Percentiles rank a stretch among this genome's conserved stretches.
phyloP scores from a whole-genome alignment of 768 basidiomycete species.

The Boletus patriciae region DNA sequence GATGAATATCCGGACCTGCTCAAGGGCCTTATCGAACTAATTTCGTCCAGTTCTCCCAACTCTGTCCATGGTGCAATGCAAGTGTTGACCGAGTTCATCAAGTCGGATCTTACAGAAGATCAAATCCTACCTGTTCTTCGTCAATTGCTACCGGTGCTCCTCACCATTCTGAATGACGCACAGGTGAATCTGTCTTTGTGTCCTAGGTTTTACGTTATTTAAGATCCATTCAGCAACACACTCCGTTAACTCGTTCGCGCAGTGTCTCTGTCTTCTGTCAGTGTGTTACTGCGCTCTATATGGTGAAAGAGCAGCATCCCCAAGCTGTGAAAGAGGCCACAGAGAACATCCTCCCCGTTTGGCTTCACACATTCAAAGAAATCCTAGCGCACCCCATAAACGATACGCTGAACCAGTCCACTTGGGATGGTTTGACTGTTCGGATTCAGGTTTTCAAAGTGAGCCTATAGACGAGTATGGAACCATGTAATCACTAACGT shows the following conservation, averaged over 20 bases:
- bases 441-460: constrained; percentile 87
- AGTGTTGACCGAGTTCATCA: constrained; percentile 92
- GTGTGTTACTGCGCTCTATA: constrained; percentile 85
- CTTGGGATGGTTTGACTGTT: constrained; percentile 83
- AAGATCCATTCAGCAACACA: constrained; percentile 51
- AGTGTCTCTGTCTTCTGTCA: constrained; percentile 88
- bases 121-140: constrained; percentile 92
- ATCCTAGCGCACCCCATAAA: constrained; percentile 62
- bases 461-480: constrained; percentile 8
- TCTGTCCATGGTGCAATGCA: constrained; percentile 96
- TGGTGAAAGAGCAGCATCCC: constrained; percentile 93
- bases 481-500: constrained; percentile 1
- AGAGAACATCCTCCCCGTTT: constrained; percentile 77
- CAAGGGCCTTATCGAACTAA: constrained; percentile 65
- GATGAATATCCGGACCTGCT: constrained; percentile 95
- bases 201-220: neutral
- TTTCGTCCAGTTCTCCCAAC: constrained; percentile 69
- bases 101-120: constrained; percentile 90
- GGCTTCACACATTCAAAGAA: constrained; percentile 88
- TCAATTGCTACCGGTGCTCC: constrained; percentile 81
- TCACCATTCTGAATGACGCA: constrained; percentile 72
- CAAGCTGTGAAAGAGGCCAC: constrained; percentile 82
- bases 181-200: constrained; percentile 47
- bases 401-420: constrained; percentile 56
- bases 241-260: constrained; percentile 78